Evolutionary conservation across 192 early-diverging fungal genomes (phyloP).

Genomic region (Coemansia sp.): DNA sequence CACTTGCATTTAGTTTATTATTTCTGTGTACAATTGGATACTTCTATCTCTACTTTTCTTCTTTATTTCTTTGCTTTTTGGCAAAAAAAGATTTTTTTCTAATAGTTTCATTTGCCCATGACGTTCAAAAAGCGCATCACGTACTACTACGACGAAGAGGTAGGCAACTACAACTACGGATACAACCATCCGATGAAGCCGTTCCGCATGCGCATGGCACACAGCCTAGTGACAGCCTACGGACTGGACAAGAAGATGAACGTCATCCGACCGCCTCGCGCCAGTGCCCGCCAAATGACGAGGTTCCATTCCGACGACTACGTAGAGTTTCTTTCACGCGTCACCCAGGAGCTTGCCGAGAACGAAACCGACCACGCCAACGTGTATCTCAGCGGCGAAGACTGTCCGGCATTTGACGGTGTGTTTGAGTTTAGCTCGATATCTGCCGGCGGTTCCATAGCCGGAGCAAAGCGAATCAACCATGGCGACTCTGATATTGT

Average conservation of each 20-base stretch:
- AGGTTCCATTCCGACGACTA: conserved; percentile 95
- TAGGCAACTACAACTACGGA: conserved; percentile 89
- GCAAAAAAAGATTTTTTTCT: neutral
- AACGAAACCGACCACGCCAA: conserved; percentile 59
- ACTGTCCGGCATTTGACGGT: conserved; percentile 97
- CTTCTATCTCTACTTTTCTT: neutral
- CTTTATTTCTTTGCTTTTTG: neutral
- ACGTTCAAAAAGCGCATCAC: conserved; percentile 48
- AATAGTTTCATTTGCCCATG: conserved; percentile 19
- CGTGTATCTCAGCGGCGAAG: conserved; percentile 84
- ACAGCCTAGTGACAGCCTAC: conserved; percentile 92
- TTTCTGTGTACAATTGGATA: neutral
- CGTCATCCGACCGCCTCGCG: conserved; percentile 75
- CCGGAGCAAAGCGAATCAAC: conserved; percentile 85
- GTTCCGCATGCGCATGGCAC: conserved; percentile 90
- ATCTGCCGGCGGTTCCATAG: conserved; percentile 92
- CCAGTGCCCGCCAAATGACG: conserved; percentile 86
- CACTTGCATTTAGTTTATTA: neutral
- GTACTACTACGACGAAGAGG: conserved; percentile 57
- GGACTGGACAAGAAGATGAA: conserved; percentile 92
- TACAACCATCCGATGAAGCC: conserved; percentile 99
- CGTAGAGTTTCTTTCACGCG: conserved; percentile 83
- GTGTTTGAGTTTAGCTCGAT: conserved; percentile 92
- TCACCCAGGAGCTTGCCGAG: conserved; percentile 74
- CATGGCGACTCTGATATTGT: conserved; percentile 88